phyloP scores from a whole-genome alignment of 208 protist genomes.

The Herpetomonas tarakana region DNA sequence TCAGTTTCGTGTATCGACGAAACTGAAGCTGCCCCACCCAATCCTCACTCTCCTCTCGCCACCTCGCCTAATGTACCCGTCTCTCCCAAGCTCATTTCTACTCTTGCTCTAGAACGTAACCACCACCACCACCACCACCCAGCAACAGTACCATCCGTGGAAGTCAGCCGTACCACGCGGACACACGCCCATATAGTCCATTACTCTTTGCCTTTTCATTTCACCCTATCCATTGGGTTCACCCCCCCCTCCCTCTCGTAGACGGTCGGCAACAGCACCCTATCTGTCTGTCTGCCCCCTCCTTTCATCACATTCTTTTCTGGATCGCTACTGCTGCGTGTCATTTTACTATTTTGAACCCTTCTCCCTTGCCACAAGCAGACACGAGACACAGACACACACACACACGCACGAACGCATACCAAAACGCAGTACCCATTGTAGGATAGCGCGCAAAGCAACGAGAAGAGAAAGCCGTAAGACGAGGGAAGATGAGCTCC shows the following conservation, averaged over 20 bases:
- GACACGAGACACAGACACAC: neutral
- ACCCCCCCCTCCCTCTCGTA: conserved; percentile 1
- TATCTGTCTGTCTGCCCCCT: neutral
- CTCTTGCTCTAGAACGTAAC: neutral
- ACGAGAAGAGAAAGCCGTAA: no score
- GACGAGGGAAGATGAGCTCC: no score
- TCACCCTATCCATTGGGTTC: neutral
- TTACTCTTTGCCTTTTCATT: neutral
- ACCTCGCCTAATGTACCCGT: no score
- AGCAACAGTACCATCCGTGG: no score
- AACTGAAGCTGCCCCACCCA: no score
- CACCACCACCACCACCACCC: no score
- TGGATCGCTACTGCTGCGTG: no score
- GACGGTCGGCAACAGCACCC: neutral
- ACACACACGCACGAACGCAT: neutral
- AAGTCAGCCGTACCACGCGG: no score
- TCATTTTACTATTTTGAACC: neutral
- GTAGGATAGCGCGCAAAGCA: neutral
- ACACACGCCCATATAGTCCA: no score
- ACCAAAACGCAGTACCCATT: neutral
- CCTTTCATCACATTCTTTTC: neutral
- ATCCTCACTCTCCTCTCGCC: no score
- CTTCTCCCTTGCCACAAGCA: neutral
- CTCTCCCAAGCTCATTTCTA: conserved; percentile 9
- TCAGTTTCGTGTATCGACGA: no score